Percentiles rank a stretch among this genome's conserved stretches.
phyloP scores from a whole-genome alignment of 352 stramenopile genomes.

The Phytophthora vignae region DNA sequence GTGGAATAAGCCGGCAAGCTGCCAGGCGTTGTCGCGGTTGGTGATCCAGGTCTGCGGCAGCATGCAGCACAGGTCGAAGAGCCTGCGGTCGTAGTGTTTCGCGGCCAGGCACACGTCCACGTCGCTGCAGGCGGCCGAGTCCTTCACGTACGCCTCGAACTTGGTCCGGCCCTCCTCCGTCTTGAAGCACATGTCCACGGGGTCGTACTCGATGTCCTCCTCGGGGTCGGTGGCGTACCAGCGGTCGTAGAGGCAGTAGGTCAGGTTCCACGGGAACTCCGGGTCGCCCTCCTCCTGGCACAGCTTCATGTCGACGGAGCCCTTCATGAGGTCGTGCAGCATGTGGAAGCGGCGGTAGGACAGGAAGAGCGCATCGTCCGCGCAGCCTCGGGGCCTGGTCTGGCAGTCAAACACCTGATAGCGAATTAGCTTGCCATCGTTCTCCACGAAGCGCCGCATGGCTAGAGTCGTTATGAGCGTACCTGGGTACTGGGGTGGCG shows the following conservation, averaged over 20 bases:
- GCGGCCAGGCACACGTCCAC: neutral
- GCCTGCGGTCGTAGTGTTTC: neutral
- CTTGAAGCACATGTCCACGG: neutral
- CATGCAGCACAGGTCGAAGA: neutral
- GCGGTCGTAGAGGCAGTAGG: neutral
- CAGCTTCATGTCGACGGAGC: neutral
- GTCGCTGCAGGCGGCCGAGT: too few species aligned
- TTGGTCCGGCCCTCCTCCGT: neutral
- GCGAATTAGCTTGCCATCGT: neutral
- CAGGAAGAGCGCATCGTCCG: neutral
- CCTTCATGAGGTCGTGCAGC: neutral
- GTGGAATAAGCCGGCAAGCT: neutral
- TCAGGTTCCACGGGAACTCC: neutral
- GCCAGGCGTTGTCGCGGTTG: neutral
- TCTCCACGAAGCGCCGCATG: neutral
- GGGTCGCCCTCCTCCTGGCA: neutral
- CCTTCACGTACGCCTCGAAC: neutral
- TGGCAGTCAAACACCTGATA: neutral
- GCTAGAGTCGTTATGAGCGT: neutral
- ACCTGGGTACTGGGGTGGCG: neutral
- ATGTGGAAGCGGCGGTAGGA: neutral
- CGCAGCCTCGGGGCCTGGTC: neutral
- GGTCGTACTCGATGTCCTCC: neutral
- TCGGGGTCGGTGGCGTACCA: neutral
- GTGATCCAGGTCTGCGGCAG: neutral